Base-by-base conservation (phyloP, 352 stramenopile genomes). In the Globisporangium cystogenes region DNA sequence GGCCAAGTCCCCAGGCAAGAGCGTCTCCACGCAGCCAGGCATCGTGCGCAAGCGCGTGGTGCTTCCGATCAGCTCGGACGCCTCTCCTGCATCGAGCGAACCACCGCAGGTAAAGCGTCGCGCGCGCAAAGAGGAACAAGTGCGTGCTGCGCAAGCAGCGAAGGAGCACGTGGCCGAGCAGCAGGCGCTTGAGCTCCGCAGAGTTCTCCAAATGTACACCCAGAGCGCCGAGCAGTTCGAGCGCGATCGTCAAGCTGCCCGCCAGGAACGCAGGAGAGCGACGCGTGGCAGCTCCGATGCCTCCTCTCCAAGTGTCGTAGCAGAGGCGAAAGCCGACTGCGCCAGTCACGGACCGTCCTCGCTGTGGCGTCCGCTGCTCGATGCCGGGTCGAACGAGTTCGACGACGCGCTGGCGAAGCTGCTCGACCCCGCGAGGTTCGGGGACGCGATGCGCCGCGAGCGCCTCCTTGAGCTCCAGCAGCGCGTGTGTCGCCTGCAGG, bases 321-420 rank as follows among this genome's bases (percentile, higher is more conserved):
- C 37, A 16, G 48, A 55, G 8, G 43, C 48, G 27, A 35, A 35
- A 24, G 40, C 55, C 31, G 15, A 11, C 31, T 15, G 11, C 7
- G 31, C 12, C 31, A 36, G 8, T 11, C 12, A 11, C 10, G 31
- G 10, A 40, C 15, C 31, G 5, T 45, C 52, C 26, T 53, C 64
- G 36, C 41, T 69, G 20, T 74, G 66, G 66, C 24, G 61, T 6
- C 50, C 64, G 23, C 43, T 74, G 23, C 53, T 54, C 24, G 52
- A 70, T 26, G 55, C 24, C 29, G 23, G 23, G 6, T 43, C 16
- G 37, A 43, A 43, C 37, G 1, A 43, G 37, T 23, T 43, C 18
- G 37, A 43, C 37, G 37, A 43, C 18, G 16, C 37, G 23, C 24
- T 48, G 2, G 4, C 43, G 20, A 55, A 51, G 27, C 33, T 45